Base-by-base conservation (phyloP, 176 grass and related monocot genomes). In the Pharus latifolius region DNA sequence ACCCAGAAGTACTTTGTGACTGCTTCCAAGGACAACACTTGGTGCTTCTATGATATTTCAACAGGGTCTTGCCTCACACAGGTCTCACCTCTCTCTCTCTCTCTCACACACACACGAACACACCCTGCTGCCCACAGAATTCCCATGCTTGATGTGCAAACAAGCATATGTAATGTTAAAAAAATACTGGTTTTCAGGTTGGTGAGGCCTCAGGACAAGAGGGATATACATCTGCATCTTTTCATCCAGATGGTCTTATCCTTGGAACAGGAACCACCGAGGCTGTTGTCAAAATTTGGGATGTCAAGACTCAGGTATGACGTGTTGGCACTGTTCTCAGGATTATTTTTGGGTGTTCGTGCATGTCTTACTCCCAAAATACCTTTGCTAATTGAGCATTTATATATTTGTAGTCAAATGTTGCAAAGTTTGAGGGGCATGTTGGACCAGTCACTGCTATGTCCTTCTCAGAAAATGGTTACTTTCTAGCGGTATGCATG, bases 401-500 rank as follows among this genome's bases (percentile, higher is more conserved):
- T 60, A 56, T 32, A 69, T 84, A 4, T 65, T 33, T 91, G 24
- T 70, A 99, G 96, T 57, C 82, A 60, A 91, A 88, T 88, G 96
- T 91, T 42, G 84, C 96, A 16, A 95, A 81, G 53, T 99, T 99
- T 76, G 82, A 95, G 56, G 96, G 96, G 30, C 96, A 99, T 85
- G 52, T 71, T 20, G 96, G 96, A 70, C 69, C 87, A 58, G 96
- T 99, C 16, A 95, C 90, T 58, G 90, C 96, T 68, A 81, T 99
- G 87, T 95, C 96, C 16, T 99, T 99, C 58, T 99, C 96, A 46
- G 96, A 99, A 85, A 99, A 99, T 86, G 96, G 96, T 70, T 99
- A 99, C 79, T 99, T 99, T 73, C 85, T 99, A 69, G 96, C 96
- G 80, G 96, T 99, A 87, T 4, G 90, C 22, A 53, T 35, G n/a